These are phyloP conservation scores for Sporothrix pseudoabietina DNA, from an alignment of 2,329 filamentous ascomycete genomes.

Conservation along the genomic window DNA sequence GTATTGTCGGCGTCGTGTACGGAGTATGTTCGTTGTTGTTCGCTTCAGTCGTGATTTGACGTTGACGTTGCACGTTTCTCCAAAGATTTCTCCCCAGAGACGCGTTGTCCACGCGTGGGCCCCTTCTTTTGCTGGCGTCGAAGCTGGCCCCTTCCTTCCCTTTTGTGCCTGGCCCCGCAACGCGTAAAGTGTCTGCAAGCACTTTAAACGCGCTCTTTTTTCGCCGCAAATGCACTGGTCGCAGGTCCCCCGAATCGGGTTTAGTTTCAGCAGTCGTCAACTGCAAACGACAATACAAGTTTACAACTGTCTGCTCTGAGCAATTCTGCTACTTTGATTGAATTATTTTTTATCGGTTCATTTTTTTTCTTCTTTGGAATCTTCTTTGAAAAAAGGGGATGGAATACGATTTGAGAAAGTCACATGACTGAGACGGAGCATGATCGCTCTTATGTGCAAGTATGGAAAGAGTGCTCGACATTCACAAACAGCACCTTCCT, in stretches of 20 bases:
- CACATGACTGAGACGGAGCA: not conserved
- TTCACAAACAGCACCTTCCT: not conserved
- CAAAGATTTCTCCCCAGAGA: slow-evolving; percentile 19
- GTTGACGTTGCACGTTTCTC: not conserved
- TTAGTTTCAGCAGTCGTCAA: not conserved
- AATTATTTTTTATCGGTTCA: no score
- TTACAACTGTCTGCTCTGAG: not conserved
- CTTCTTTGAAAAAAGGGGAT: no score
- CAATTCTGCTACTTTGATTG: no score
- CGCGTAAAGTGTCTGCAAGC: slow-evolving; percentile 36
- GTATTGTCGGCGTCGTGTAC: not conserved
- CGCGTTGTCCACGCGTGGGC: slow-evolving; percentile 20
- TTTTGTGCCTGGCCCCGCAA: slow-evolving; percentile 22
- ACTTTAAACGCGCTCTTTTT: not conserved
- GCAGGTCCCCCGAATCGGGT: not conserved
- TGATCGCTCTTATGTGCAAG: no score
- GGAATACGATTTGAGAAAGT: not conserved
- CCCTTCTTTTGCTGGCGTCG: not conserved
- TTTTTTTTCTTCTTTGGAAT: no score
- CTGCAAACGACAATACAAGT: not conserved
- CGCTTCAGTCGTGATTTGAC: not conserved
- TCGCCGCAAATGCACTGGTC: slow-evolving; percentile 17
- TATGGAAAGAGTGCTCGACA: not conserved
- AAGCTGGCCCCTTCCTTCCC: not conserved
- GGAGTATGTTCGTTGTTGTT: not conserved